Base-by-base conservation (phyloP, 78 protist species). In the Neovahlkampfia damariscottae region DNA sequence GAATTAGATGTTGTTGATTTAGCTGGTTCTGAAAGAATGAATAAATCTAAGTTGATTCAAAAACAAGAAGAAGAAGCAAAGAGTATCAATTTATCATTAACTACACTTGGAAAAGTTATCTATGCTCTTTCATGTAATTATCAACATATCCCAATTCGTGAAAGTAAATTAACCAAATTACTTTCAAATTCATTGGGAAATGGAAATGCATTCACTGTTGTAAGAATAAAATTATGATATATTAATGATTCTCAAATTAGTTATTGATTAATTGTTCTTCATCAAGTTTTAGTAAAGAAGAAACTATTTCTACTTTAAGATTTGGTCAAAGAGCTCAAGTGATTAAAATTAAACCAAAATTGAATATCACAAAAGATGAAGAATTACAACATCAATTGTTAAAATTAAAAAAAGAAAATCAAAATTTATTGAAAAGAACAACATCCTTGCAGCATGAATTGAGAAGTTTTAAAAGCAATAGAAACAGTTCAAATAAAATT, bases 61-160 rank as follows among this genome's bases (percentile, higher is more conserved):
- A 5, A 2, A 9, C 37, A 71, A 31, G 7, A n/a, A n/a, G 71
- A 10, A 27, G 82, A 79, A 41, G 82, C 78, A 29, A 77, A 78
- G 38, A 1, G 72, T 36, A 79, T 79, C 39, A 84, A 84, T 70
- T n/a, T 8, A 9, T 70, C 78, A n/a, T 62, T 79, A 32, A 39
- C 82, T 4, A 50, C 72, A 28, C 67, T 79, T 2, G 39, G 82
- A 8, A 32, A 4, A 37, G 8, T 19, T 32, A 77, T 79, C 67
- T 27, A 73, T 1, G 75, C 35, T n/a, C 79, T 79, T 8, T 30
- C 58, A 37, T 39, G 70, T 31, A 72, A 41, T 19, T 5, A 36
- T 29, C 29, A 31, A 2, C 28, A 29, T n/a, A 69, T n/a, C n/a
- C n/a, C n/a, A n/a, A n/a, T n/a, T n/a, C n/a, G n/a, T n/a, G n/a